Evolutionary conservation across 495 filamentous ascomycete genomes (phyloP), one percentile per base, ranked within the genome.

Genomic region (Evernia prunastri): DNA sequence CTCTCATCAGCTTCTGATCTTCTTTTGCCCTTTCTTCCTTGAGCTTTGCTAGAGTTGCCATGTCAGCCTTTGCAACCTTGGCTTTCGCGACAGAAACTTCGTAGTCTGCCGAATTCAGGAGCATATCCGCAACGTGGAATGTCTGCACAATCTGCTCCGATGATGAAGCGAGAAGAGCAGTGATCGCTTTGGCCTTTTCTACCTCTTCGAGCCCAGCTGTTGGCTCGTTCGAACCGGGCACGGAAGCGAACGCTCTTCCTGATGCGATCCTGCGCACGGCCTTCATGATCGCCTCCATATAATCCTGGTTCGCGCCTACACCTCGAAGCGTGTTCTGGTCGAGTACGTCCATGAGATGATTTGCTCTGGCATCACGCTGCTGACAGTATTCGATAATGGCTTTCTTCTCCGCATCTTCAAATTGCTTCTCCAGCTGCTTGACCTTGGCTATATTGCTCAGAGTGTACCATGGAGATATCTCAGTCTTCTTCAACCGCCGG

Each of bases 21-120:
- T 83, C 81, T 61, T 81, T 81, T 63, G 76, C 73, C 68, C 81
- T 80, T 64, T 82, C 81, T 59, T 71, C 74, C 33, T 77, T 73
- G 6, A 82, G 73, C 47, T 73, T 78, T 29, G 69, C 68, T 62
- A 82, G 78, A 20, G 79, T 74, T 18, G 77, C 74, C 29, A 69
- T 47, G 4, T 82, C 79, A 8, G 79, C 72, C 40, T 76, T 74
- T 36, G 78, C 71, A 67, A 80, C 77, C 33, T 73, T 77, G 13
- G 80, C 81, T 63, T 81, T 79, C 37, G 81, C 80, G 35, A 81
- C 78, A 35, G 81, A 81, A 35, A 83, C 73, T 56, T 76, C 73
- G 66, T 83, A 83, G 65, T 83, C 81, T 15, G 80, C 80, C 53
- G 80, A 74, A 67, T 82, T 82, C 58, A 83, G 75, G 8, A 74